phyloP scores from a whole-genome alignment of 805 yeast species.

The Candida nemodendra region DNA sequence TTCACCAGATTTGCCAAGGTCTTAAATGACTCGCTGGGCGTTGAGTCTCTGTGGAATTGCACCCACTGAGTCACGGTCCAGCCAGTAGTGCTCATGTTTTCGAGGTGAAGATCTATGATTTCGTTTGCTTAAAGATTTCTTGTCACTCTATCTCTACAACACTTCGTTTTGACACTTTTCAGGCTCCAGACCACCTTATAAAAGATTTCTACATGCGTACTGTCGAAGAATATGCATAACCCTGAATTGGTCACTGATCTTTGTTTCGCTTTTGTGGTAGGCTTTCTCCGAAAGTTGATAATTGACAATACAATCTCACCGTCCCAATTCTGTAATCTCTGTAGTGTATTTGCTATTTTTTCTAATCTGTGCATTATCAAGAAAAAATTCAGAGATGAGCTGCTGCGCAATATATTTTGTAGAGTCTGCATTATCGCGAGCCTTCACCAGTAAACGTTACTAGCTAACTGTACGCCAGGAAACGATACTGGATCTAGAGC shows the following conservation, averaged over 20 bases:
- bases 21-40: conserved; percentile 59
- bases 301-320: neutral
- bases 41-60: conserved; percentile 58
- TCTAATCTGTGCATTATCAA: neutral
- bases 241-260: neutral
- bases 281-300: neutral
- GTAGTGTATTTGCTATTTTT: neutral
- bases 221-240: neutral
- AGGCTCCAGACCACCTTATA: neutral
- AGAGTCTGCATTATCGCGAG: neutral
- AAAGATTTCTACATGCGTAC: neutral
- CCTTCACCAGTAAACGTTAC: no score
- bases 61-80: conserved; percentile 86
- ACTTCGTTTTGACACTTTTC: neutral
- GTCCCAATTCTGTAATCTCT: neutral
- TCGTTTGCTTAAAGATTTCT: no score
- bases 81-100: conserved; percentile 42
- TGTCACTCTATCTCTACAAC: no score
- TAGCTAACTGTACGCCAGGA: no score
- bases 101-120: neutral
- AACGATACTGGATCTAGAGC: no score
- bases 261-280: neutral
- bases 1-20: conserved; percentile 44
- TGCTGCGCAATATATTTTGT: neutral
- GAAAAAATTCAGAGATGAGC: neutral